Evolutionary conservation across 495 filamentous ascomycete species (phyloP).

Genomic region (Penicillium odoratum): DNA sequence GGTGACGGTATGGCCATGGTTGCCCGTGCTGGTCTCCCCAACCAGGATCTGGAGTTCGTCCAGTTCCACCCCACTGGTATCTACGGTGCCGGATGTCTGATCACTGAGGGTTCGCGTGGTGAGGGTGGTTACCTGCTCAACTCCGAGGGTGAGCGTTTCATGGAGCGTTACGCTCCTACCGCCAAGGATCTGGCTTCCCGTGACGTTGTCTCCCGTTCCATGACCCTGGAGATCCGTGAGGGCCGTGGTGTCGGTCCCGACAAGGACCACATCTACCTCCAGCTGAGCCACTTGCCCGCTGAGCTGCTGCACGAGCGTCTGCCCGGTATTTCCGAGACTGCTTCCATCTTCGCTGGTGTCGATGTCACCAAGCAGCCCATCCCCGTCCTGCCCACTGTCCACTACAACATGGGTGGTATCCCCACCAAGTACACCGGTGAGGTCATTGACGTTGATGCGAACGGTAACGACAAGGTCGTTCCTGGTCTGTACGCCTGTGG

Average conservation of each 20-base stretch:
- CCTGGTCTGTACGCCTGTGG: slow-evolving; percentile 94
- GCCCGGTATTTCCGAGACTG: slow-evolving; percentile 97
- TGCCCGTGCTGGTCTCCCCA: slow-evolving; percentile 92
- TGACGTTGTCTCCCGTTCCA: slow-evolving; percentile 93
- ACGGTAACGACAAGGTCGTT: slow-evolving; percentile 87
- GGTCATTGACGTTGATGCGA: slow-evolving; percentile 80
- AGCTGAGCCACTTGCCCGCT: slow-evolving; percentile 88
- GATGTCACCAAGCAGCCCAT: slow-evolving; percentile 97
- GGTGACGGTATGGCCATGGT: slow-evolving; percentile 99
- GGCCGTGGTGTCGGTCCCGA: slow-evolving; percentile 94
- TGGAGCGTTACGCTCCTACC: slow-evolving; percentile 97
- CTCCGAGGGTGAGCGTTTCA: slow-evolving; percentile 96
- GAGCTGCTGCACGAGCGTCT: slow-evolving; percentile 94
- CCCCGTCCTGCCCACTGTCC: slow-evolving; percentile 93
- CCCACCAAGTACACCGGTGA: slow-evolving; percentile 96
- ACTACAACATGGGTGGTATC: slow-evolving; percentile 99
- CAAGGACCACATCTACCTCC: slow-evolving; percentile 96
- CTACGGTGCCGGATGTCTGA: slow-evolving; percentile 97
- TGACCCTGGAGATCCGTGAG: slow-evolving; percentile 97
- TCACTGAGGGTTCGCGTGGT: slow-evolving; percentile 96
- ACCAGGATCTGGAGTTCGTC: slow-evolving; percentile 99
- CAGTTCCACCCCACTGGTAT: slow-evolving; percentile 99
- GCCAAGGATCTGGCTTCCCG: slow-evolving; percentile 94
- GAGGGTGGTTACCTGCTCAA: slow-evolving; percentile 98
- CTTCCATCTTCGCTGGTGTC: slow-evolving; percentile 93